Percentiles rank a stretch among this genome's conserved stretches.
phyloP scores from a whole-genome alignment of 768 basidiomycete genomes.

The Pisolithus albus region DNA sequence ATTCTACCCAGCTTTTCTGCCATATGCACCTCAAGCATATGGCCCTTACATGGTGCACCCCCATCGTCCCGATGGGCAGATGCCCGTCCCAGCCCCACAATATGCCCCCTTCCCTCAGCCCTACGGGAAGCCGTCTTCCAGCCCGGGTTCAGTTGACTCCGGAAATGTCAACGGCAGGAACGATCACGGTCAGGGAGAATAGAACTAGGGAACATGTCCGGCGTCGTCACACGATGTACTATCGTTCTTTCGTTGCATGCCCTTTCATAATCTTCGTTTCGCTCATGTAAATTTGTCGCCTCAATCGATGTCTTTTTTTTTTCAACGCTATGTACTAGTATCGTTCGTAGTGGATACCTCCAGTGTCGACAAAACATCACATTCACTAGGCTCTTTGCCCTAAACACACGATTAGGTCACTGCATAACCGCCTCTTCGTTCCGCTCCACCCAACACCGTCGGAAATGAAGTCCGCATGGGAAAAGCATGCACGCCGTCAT shows the following conservation, averaged over 20 bases:
- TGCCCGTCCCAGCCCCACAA: constrained; percentile 27
- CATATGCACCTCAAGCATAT: constrained; percentile 42
- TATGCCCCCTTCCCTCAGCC: constrained; percentile 34
- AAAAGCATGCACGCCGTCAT: too few species aligned
- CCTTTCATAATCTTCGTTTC: neutral
- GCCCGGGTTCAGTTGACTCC: neutral
- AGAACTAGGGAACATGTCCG: neutral
- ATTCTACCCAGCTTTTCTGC: constrained; percentile 43
- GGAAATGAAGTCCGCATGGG: too few species aligned
- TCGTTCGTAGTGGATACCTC: neutral
- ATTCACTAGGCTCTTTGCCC: too few species aligned
- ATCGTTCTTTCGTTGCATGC: neutral
- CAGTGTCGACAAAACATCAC: too few species aligned
- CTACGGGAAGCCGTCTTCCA: constrained; percentile 19
- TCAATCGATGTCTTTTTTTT: neutral
- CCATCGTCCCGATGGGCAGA: constrained; percentile 35
- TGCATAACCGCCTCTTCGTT: neutral
- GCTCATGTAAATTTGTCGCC: neutral
- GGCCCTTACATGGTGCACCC: constrained; percentile 43
- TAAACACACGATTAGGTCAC: neutral
- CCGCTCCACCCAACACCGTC: neutral
- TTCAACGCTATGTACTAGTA: neutral
- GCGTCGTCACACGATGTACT: neutral
- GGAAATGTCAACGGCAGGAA: constrained; percentile 5
- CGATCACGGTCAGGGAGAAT: constrained; percentile 1